Evolutionary conservation across 1,284 basidiomycete genomes (phyloP).

Genomic region (Marasmius oreades): DNA sequence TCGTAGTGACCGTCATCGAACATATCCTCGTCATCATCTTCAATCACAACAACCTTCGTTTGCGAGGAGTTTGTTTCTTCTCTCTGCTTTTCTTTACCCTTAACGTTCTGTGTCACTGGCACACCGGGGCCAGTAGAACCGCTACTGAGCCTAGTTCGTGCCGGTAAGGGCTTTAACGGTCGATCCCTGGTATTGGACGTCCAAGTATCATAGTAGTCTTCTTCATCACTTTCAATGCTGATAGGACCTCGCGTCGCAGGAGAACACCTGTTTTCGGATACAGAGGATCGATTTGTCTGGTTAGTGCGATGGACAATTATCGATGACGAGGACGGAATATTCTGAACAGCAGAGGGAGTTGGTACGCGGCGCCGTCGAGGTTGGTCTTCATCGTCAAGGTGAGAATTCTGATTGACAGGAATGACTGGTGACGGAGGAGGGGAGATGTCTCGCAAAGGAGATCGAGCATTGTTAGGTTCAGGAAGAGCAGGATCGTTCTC

Average conservation of each 20-base stretch:
- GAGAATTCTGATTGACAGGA: slow-evolving; percentile 23
- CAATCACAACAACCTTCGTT: slow-evolving; percentile 7
- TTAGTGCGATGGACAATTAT: slow-evolving; percentile 2
- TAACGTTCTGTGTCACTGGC: slow-evolving; percentile 18
- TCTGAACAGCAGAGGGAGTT: slow-evolving; percentile 9
- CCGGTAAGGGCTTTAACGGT: slow-evolving; percentile 13
- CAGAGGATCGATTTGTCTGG: background rate
- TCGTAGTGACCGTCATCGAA: slow-evolving; percentile 28
- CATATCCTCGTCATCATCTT: slow-evolving; percentile 31
- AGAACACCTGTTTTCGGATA: slow-evolving; percentile 5
- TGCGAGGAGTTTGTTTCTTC: background rate
- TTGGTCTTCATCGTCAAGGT: slow-evolving; percentile 43
- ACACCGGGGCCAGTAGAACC: slow-evolving; percentile 13
- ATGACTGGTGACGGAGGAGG: slow-evolving; percentile 30
- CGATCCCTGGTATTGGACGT: slow-evolving; percentile 2
- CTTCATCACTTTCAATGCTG: slow-evolving; percentile 17
- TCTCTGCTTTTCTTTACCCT: slow-evolving; percentile 8
- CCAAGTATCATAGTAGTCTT: slow-evolving; percentile 18
- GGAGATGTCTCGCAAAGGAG: slow-evolving; percentile 42
- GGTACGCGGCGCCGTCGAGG: slow-evolving; percentile 30
- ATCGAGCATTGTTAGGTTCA: slow-evolving; percentile 21
- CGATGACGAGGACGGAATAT: slow-evolving; percentile 1
- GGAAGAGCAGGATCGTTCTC: slow-evolving; percentile 1
- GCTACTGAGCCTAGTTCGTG: slow-evolving; percentile 7
- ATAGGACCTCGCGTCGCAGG: slow-evolving; percentile 8